Conservation (phyloP, 2,329 filamentous ascomycete species). For the Penicillium sp. region DNA sequence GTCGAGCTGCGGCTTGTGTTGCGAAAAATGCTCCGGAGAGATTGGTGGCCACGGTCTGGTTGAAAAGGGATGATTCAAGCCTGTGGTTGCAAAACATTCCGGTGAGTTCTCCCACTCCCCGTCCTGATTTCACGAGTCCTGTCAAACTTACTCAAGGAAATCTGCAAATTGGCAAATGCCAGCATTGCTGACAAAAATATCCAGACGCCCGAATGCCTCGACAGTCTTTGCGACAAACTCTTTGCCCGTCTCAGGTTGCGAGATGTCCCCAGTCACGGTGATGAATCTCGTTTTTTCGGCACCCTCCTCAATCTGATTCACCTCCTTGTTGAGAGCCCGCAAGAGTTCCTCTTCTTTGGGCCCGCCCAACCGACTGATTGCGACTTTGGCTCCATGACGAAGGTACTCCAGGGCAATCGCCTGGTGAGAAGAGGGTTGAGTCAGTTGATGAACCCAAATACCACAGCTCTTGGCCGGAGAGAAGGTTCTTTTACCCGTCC, state of each 20-base stretch:
- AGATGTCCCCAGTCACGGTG: conserved; percentile 70
- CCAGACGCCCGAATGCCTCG: conserved; percentile 49
- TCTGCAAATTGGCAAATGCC: conserved; percentile 84
- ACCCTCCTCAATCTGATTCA: conserved; percentile 21
- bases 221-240: conserved; percentile 63
- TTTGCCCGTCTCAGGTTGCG: conserved; percentile 63
- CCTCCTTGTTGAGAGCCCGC: conserved; percentile 26
- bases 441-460: neutral
- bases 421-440: conserved; percentile 10
- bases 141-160: conserved; percentile 60
- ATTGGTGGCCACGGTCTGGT: conserved; percentile 69
- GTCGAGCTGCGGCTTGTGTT: conserved; percentile 74
- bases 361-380: conserved; percentile 68
- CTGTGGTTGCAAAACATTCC: conserved; percentile 17
- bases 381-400: conserved; percentile 68
- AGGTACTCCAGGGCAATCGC: conserved; percentile 78
- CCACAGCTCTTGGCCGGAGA: neutral
- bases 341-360: conserved; percentile 27
- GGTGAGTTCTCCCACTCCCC: neutral
- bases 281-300: conserved; percentile 45
- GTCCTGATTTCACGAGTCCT: neutral
- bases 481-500: conserved; percentile 48
- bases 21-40: conserved; percentile 84
- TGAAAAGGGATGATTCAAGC: conserved; percentile 63
- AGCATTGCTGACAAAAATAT: conserved; percentile 82